Evolutionary conservation across 768 basidiomycete species (phyloP), one percentile per base, ranked within the genome.

Genomic region (Xanthoconium purpureum): DNA sequence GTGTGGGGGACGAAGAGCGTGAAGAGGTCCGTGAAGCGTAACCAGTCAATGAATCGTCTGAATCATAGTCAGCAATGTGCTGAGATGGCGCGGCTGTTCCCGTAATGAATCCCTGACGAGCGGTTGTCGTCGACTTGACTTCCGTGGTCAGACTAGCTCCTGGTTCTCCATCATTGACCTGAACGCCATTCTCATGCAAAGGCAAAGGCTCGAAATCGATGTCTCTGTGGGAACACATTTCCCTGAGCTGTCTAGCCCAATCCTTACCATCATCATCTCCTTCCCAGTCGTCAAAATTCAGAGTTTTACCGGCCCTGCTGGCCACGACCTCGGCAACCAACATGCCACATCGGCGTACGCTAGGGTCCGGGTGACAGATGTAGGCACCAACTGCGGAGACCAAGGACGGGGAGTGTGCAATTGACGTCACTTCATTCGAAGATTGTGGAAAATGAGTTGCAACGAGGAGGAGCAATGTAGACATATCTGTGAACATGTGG

Each of bases 341-440:
- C 94, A 99, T 96, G 4, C 97, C 97, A 62, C 93, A 89, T 28
- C 87, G 80, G 5, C 96, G 86, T 18, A 97, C 80, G 5, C 84
- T 78, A 2, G 77, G 72, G 51, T 96, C 92, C 7, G 85, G 73
- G 70, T 96, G 92, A 1, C 78, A 78, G 44, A 99, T 84, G 65
- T 97, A 98, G 6, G 73, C 71, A 7, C 86, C 82, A 45, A 97
- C 78, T 13, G 83, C 83, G 20, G 76, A 73, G 58, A 98, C 79
- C 65, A 98, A 87, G 1, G 75, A 55, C 6, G 84, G 75, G 13
- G 82, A 84, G 32, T 80, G 70, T 3, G 83, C 78, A 5, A 89
- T 69, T 10, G 74, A 71, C 35, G 71, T 64, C 13, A 85, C 59
- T 30, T 74, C 65, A 1, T 74, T 66, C 15, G 87, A 84, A 3